These are phyloP conservation scores for Fusarium armeniacum DNA, from an alignment of 2,329 filamentous ascomycete species.

Conservation along the genomic window DNA sequence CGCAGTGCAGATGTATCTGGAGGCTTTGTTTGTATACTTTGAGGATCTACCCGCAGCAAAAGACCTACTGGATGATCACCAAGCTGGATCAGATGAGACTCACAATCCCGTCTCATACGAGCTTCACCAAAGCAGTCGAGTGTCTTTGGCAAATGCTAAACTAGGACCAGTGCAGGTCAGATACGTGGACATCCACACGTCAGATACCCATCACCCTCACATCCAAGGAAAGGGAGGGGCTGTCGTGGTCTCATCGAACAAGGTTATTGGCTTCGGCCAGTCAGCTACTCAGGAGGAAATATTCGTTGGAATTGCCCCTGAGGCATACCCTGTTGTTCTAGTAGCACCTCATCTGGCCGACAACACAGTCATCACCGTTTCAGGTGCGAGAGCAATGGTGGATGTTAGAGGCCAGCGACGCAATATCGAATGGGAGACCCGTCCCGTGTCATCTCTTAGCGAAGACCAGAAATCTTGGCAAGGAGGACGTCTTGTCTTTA, in stretches of 20 bases:
- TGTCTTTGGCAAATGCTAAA: constrained; percentile 1
- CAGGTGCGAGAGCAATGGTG: constrained; percentile 51
- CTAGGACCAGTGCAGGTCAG: constrained; percentile 33
- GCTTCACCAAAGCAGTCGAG: constrained; percentile 27
- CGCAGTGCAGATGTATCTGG: constrained; percentile 52
- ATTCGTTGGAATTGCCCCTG: constrained; percentile 54
- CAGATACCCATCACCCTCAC: constrained; percentile 41
- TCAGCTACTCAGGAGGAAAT: constrained; percentile 57
- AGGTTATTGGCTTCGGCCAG: constrained; percentile 54
- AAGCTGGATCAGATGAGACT: accelerated
- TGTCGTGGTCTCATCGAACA: constrained; percentile 54
- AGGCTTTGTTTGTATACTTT: constrained; percentile 52
- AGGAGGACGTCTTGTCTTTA: constrained; percentile 53
- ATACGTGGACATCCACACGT: constrained; percentile 46
- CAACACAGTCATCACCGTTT: constrained; percentile 49
- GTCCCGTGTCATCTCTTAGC: not conserved
- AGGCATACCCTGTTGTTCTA: constrained; percentile 54
- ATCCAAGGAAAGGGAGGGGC: constrained; percentile 48
- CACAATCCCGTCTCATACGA: constrained; percentile 38
- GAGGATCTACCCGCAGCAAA: constrained; percentile 23
- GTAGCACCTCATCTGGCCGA: constrained; percentile 51
- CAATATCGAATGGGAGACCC: constrained; percentile 46
- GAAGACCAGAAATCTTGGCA: constrained; percentile 15
- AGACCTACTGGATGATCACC: constrained; percentile 7
- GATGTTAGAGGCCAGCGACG: constrained; percentile 51